Evolutionary conservation across 2,329 filamentous ascomycete species (phyloP), one percentile per base, ranked within the genome.

Genomic region (Diaporthe capsici): DNA sequence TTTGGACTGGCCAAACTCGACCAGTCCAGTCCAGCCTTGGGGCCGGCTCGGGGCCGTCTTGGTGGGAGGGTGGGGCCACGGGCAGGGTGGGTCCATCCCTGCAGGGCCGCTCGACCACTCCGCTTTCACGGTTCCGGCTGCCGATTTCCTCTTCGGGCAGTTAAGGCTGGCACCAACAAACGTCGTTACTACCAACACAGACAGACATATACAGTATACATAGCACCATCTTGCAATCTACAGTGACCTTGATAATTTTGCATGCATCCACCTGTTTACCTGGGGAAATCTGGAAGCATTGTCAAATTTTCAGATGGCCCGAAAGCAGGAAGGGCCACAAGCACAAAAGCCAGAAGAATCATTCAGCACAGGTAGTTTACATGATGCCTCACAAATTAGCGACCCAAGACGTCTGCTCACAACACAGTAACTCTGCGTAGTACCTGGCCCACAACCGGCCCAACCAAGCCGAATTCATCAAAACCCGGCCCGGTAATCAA

Each of bases 81-180:
- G 25, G 39, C 4, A 47, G n/a, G n/a, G 37, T n/a, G 25, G 44
- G 25, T 34, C 28, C 42, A 51, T 53, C 67, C 70, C 22, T 61
- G 57, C 44, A 55, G 15, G 15, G 2, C n/a, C 4, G 8, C 8
- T 51, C 55, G 39, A 31, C 72, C 75, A 76, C 44, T 75, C 44
- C 44, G 67, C 72, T 68, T 76, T n/a, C 67, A 58, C 72, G 42
- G 25, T 72, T 49, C 10, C 25, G 55, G 31, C 39, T 31, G 28
- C 22, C 15, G 42, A 44, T 49, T 76, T 53, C 75, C 68, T 31
- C 15, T 72, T 75, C 28, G 34, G 72, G 72, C 22, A 76, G 42
- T 53, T 51, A 17, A n/a, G 22, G 22, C n/a, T 47, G 39, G 39
- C 25, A 37, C 25, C 17, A 15, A 31, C 3, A 34, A 15, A 17